Evolutionary conservation across 306 rosid genomes (phyloP).

Genomic region (Vigna radiata): DNA sequence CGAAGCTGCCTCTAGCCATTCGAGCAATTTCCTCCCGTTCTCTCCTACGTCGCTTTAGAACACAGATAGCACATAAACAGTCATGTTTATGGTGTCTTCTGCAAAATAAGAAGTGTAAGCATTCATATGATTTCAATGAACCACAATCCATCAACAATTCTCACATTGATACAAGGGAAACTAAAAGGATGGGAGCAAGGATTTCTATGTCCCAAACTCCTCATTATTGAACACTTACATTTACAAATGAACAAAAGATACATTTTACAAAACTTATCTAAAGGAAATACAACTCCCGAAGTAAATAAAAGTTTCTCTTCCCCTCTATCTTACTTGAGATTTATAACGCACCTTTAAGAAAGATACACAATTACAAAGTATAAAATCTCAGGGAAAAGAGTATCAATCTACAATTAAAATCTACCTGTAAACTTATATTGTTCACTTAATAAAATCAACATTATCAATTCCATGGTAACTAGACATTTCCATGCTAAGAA

Average conservation of each 20-base stretch:
- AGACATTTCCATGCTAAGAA: neutral
- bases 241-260: conserved; percentile 36
- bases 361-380: conserved; percentile 27
- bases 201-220: conserved; percentile 19
- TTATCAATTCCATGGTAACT: neutral
- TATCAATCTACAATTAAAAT: conserved; percentile 17
- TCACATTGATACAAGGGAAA: too few species aligned
- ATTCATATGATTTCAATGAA: conserved; percentile 36
- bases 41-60: conserved; percentile 88
- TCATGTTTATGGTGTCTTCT: conserved; percentile 95
- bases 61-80: conserved; percentile 95
- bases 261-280: conserved; percentile 8
- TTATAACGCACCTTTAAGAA: neutral
- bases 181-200: conserved; percentile 1
- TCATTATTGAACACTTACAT: conserved; percentile 14
- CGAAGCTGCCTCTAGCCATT: conserved; percentile 61
- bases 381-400: conserved; percentile 7
- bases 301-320: conserved; percentile 17
- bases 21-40: conserved; percentile 91
- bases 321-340: neutral
- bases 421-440: conserved; percentile 12
- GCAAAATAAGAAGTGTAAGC: conserved; percentile 47
- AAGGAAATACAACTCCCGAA: conserved; percentile 32
- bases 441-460: conserved; percentile 33
- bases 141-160: neutral